phyloP scores from a whole-genome alignment of 1,284 basidiomycete species.

The Rhodotorula mucilaginosa region DNA sequence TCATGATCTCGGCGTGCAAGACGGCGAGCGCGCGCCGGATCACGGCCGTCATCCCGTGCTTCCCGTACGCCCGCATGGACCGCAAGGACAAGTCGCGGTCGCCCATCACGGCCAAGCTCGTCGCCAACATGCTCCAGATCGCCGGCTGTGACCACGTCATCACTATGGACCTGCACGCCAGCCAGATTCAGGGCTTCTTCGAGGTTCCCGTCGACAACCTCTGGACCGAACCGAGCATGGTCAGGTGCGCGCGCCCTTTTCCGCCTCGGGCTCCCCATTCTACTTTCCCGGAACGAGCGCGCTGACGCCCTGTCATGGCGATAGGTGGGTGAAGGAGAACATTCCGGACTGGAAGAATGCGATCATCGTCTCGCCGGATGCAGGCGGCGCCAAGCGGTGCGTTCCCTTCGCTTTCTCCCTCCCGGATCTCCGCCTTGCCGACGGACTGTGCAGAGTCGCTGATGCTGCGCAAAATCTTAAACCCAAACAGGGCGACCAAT shows the following conservation, averaged over 20 bases:
- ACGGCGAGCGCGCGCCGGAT: constrained; percentile 93
- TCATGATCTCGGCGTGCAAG: constrained; percentile 75
- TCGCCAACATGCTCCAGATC: constrained; percentile 94
- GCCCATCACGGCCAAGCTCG: constrained; percentile 96
- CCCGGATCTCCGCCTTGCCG: too few relatives aligned
- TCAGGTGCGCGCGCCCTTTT: constrained; percentile 25
- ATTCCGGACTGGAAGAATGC: constrained; percentile 83
- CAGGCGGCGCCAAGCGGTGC: constrained; percentile 94
- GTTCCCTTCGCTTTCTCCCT: constrained; percentile 40
- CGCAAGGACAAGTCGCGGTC: constrained; percentile 97
- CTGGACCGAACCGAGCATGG: constrained; percentile 54
- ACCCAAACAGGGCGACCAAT: constrained; percentile 69
- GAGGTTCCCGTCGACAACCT: constrained; percentile 98
- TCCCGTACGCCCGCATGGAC: constrained; percentile 87
- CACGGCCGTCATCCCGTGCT: constrained; percentile 97
- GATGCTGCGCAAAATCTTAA: neutral
- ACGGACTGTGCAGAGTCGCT: too few relatives aligned
- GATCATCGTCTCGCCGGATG: constrained; percentile 95
- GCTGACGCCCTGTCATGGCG: constrained; percentile 26
- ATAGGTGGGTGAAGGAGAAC: constrained; percentile 69
- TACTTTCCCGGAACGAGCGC: neutral
- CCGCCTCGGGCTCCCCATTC: neutral
- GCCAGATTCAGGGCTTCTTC: constrained; percentile 98
- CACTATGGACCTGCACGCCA: constrained; percentile 97
- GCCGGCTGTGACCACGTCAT: constrained; percentile 98